Evolutionary conservation across 495 filamentous ascomycete species (phyloP).

Genomic region (Penicillium taxi): DNA sequence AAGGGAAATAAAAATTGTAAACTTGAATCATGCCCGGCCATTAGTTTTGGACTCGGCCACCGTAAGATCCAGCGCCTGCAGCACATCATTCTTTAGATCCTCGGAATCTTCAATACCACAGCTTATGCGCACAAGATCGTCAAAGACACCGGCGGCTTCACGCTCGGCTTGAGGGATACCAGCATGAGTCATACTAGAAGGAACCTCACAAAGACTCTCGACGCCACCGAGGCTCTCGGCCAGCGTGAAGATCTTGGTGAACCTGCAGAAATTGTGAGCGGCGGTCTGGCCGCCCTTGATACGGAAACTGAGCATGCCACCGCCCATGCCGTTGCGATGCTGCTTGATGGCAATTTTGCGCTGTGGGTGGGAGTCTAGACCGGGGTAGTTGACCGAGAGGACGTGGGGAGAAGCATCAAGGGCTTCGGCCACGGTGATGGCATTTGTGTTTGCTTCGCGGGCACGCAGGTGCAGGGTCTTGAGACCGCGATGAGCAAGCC

Average conservation of each 20-base stretch:
- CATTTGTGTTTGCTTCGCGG: conserved; percentile 74
- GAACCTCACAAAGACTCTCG: conserved; percentile 86
- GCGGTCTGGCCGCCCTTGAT: conserved; percentile 81
- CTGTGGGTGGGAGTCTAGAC: conserved; percentile 77
- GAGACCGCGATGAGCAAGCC: conserved; percentile 95
- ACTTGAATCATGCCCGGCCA: too few species aligned
- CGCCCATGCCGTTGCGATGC: conserved; percentile 90
- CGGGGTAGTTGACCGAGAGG: conserved; percentile 89
- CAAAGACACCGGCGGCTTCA: conserved; percentile 89
- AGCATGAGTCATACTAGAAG: conserved; percentile 90
- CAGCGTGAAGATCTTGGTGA: conserved; percentile 81
- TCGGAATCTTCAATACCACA: conserved; percentile 88
- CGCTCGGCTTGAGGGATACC: conserved; percentile 86
- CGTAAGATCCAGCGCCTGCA: conserved; percentile 74
- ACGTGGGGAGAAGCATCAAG: conserved; percentile 78
- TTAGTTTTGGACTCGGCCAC: conserved; percentile 31
- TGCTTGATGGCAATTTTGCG: conserved; percentile 78
- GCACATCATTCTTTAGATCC: conserved; percentile 76
- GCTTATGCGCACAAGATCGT: conserved; percentile 90
- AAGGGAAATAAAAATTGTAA: too few species aligned
- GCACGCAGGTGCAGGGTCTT: conserved; percentile 96
- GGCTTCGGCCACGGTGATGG: conserved; percentile 63
- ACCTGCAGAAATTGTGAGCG: conserved; percentile 86
- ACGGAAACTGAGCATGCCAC: conserved; percentile 95
- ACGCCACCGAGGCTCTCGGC: conserved; percentile 92